Conservation (phyloP, 78 protist genomes). For the Speleostelium caveatum region DNA sequence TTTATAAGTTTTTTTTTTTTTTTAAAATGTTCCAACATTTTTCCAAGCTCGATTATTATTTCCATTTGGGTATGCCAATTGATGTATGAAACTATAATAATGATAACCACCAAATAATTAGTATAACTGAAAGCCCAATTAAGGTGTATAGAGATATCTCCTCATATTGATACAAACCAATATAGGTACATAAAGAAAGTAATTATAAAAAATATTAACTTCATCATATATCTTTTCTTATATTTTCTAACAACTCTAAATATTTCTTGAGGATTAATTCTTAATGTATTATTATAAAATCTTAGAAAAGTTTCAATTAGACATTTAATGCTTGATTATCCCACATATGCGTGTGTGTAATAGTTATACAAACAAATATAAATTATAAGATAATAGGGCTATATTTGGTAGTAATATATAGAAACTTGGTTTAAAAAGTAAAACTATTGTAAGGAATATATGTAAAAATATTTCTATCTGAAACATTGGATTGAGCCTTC, state of each 20-base stretch:
- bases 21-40: no score
- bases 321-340: neutral
- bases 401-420: conserved; percentile 19
- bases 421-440: conserved; percentile 3
- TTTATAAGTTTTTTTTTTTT: no score
- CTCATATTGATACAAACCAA: no score
- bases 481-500: conserved; percentile 66
- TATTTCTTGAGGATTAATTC: conserved; percentile 37
- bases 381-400: conserved; percentile 5
- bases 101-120: no score
- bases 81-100: no score
- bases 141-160: no score
- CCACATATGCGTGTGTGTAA: neutral
- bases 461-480: conserved; percentile 28
- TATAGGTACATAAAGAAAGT: conserved; percentile 72
- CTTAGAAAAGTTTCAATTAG: neutral
- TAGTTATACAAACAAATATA: conserved; percentile 20
- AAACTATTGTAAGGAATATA: neutral
- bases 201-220: conserved; percentile 34
- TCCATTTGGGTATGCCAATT: no score
- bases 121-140: no score
- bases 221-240: conserved; percentile 49
- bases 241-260: conserved; percentile 26
- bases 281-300: conserved; percentile 1
- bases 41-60: no score